Base-by-base conservation (phyloP, 2,329 filamentous ascomycete genomes). In the Clarireedia monteithiana region DNA sequence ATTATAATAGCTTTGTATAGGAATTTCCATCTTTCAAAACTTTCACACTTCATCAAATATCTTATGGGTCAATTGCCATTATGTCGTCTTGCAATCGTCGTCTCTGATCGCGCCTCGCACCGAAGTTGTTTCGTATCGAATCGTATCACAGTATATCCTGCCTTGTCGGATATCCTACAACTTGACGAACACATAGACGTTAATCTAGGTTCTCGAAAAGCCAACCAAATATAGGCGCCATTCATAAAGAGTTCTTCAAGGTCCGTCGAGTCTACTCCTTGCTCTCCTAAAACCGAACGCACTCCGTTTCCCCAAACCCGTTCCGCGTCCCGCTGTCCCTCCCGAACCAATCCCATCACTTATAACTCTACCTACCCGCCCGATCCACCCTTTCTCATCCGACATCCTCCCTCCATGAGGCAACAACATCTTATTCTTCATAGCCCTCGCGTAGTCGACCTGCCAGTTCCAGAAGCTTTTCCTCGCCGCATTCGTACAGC, bases 401-500 rank as follows among this genome's bases (percentile, higher is more conserved):
- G 47, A 54, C 52, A 60, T 60, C 15, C 53, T 54, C 9, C 53
- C 59, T 10, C 59, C 59, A 23, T 39, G 34, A 34, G 57, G 60
- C 44, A 63, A 48, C 4, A 62, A 46, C 5, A 27, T 40, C n/a
- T 50, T 39, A 26, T 60, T 61, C 7, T 56, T 50, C n/a, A 53
- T 39, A 5, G 27, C 55, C 26, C 56, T 55, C 4, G 79, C 78
- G 62, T 77, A 82, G 3, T 58, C 60, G 57, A 76, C 70, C 65
- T 80, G 78, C 74, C 78, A 83, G 4, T 66, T 61, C 30, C 69
- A 70, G 2, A 83, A 67, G 34, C 79, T 77, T 5, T 68, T 63
- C n/a, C 69, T 72, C 1, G 81, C 79, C 49, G 77, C 76, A 2
- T 63, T 63, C 0, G 76, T 81, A 7, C 65, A 63, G 58, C 80